A percentile compares a stretch with the other conserved stretches of the same genome.
Evolutionary conservation across 2,329 filamentous ascomycete genomes (phyloP).

Genomic region (Teratosphaeria destructans): DNA sequence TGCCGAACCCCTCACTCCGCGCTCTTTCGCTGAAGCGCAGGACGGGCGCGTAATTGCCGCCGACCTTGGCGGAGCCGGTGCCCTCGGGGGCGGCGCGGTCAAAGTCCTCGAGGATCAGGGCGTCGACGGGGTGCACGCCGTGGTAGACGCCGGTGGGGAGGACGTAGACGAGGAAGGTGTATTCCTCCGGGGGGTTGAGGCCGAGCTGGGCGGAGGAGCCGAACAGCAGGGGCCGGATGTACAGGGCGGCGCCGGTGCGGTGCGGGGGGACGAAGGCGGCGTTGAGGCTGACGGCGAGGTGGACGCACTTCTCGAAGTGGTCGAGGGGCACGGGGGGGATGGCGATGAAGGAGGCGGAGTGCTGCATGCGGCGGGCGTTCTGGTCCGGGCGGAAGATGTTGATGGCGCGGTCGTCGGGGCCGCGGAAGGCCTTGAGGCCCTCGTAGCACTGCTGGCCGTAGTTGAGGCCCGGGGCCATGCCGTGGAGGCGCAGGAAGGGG

Average conservation of each 20-base stretch:
- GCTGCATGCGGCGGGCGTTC: conserved; percentile 76
- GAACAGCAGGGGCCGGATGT: conserved; percentile 81
- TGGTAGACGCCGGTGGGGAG: conserved; percentile 92
- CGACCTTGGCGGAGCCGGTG: conserved; percentile 84
- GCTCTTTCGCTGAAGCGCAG: conserved; percentile 79
- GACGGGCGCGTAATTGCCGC: conserved; percentile 92
- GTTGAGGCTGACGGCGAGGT: conserved; percentile 75
- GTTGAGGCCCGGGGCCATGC: conserved; percentile 90
- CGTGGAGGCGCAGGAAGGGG: conserved; percentile 80
- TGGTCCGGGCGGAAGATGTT: conserved; percentile 78
- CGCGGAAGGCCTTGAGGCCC: conserved; percentile 92
- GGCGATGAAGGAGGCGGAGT: conserved; percentile 73
- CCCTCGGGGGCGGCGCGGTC: conserved; percentile 88
- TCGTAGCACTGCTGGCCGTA: conserved; percentile 98
- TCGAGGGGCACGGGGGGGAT: conserved; percentile 70
- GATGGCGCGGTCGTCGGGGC: conserved; percentile 57
- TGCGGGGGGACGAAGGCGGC: conserved; percentile 86
- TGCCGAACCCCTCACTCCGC: conserved; percentile 70
- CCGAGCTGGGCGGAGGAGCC: conserved; percentile 81
- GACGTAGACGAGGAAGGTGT: conserved; percentile 82
- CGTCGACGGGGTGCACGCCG: conserved; percentile 5
- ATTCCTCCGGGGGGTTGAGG: conserved; percentile 78
- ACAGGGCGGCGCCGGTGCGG: conserved; percentile 81
- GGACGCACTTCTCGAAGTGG: conserved; percentile 65
- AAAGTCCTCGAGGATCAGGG: conserved; percentile 56